A percentile compares a stretch with the other conserved stretches of the same genome.
phyloP scores from a whole-genome alignment of 163 green algal species.

The Scenedesmus sp. region DNA sequence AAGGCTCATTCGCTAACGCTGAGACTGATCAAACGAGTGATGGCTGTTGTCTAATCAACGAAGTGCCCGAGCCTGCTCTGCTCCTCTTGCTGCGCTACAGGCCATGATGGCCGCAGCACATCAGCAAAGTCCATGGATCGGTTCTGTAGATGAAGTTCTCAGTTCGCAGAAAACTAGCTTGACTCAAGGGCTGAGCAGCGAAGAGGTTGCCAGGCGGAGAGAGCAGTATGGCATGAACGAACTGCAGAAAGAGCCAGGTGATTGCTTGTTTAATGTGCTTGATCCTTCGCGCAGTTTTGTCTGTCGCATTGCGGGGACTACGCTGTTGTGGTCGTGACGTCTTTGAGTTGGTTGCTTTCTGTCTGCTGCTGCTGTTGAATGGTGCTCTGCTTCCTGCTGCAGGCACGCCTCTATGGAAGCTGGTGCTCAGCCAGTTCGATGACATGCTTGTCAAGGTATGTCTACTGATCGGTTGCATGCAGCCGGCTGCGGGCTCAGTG shows the following conservation, averaged over 20 bases:
- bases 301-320: neutral
- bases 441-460: constrained; percentile 95
- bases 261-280: neutral
- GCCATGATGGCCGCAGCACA: neutral
- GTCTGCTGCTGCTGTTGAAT: neutral
- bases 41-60: neutral
- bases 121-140: constrained; percentile 20
- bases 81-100: neutral
- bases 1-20: neutral
- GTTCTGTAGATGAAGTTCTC: neutral
- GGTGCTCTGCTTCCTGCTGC: neutral
- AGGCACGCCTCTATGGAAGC: constrained; percentile 88
- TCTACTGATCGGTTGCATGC: neutral
- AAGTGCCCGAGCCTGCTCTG: neutral
- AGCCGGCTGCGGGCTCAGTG: neutral
- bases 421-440: constrained; percentile 97
- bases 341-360: neutral
- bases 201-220: constrained; percentile 72
- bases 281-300: neutral
- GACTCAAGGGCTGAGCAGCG: constrained; percentile 66
- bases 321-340: neutral
- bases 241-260: constrained; percentile 76
- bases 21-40: neutral
- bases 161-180: neutral
- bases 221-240: constrained; percentile 83